Percentiles rank a stretch among this genome's conserved stretches.
phyloP scores from a whole-genome alignment of 1,139 yeast genomes.

The Pichia sp. region DNA sequence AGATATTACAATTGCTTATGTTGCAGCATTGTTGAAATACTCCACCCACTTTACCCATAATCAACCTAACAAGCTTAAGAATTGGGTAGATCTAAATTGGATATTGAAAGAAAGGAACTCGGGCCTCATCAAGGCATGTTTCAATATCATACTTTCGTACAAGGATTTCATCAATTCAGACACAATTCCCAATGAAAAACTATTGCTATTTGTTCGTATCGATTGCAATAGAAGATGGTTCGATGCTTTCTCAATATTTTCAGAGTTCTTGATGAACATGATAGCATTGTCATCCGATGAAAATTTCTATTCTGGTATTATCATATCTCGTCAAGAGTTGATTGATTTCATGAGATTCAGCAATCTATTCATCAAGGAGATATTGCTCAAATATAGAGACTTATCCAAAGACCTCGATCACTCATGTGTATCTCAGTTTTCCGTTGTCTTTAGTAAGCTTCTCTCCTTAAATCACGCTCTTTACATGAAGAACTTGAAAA shows the following conservation, averaged over 20 bases:
- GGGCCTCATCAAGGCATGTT: constrained; percentile 1
- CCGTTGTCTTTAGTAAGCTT: constrained; percentile 4
- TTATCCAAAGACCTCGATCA: background rate
- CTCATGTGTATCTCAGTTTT: background rate
- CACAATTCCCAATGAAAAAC: background rate
- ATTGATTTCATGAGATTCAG: constrained; percentile 41
- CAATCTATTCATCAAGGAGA: constrained; percentile 42
- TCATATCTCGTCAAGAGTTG: constrained; percentile 40
- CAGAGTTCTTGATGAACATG: constrained; percentile 6
- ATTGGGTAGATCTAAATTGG: constrained; percentile 10
- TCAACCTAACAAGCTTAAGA: too few relatives aligned
- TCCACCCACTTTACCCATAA: too few relatives aligned
- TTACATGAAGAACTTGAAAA: constrained; percentile 60
- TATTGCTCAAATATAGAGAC: constrained; percentile 7
- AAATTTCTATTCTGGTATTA: constrained; percentile 1
- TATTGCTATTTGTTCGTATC: background rate
- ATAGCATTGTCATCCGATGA: constrained; percentile 7
- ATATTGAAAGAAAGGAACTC: constrained; percentile 3
- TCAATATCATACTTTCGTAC: background rate
- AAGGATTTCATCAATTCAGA: background rate
- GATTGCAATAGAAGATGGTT: constrained; percentile 4
- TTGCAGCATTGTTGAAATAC: too few relatives aligned
- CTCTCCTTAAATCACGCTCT: constrained; percentile 54
- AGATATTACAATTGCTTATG: too few relatives aligned
- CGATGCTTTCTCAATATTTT: constrained; percentile 4